phyloP scores from a whole-genome alignment of 2,329 filamentous ascomycete species.

The Phyllachora maydis region DNA sequence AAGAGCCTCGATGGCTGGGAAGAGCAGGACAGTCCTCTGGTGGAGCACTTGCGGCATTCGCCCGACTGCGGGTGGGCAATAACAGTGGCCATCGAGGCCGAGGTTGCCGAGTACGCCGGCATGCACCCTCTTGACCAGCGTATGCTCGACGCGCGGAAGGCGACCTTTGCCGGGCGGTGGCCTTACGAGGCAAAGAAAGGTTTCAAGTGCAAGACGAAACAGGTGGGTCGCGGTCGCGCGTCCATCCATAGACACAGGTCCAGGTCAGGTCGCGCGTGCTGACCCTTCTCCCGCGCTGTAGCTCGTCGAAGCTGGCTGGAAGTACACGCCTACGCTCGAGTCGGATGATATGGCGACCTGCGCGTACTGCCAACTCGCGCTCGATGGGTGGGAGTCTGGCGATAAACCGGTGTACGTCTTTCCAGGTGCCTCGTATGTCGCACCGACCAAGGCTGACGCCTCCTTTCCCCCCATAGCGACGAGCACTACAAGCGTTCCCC shows the following conservation, averaged over 20 bases:
- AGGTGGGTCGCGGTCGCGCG: slow-evolving; percentile 32
- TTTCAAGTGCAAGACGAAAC: slow-evolving; percentile 77
- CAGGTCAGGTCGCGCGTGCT: slow-evolving; percentile 1
- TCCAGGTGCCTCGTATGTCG: too few relatives aligned
- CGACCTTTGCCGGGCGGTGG: slow-evolving; percentile 73
- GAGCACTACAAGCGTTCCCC: slow-evolving; percentile 70
- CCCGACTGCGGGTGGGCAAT: slow-evolving; percentile 76
- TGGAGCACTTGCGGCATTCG: slow-evolving; percentile 72
- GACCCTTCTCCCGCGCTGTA: slow-evolving; percentile 18
- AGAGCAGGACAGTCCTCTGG: slow-evolving; percentile 58
- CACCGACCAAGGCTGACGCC: neutral
- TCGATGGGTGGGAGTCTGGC: slow-evolving; percentile 87
- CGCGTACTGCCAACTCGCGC: slow-evolving; percentile 69
- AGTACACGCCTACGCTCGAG: slow-evolving; percentile 67
- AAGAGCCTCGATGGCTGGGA: slow-evolving; percentile 87
- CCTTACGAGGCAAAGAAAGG: slow-evolving; percentile 74
- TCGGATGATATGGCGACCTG: slow-evolving; percentile 83
- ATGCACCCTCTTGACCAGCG: slow-evolving; percentile 53
- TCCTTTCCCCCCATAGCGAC: slow-evolving; percentile 28
- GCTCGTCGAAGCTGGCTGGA: slow-evolving; percentile 87
- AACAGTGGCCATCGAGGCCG: slow-evolving; percentile 38
- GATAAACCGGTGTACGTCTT: slow-evolving; percentile 67
- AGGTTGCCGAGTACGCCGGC: slow-evolving; percentile 38
- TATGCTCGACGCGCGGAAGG: slow-evolving; percentile 58
- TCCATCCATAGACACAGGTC: too few relatives aligned